Base-by-base conservation (phyloP, 305 asterid species). In the Fraxinus ornus region DNA sequence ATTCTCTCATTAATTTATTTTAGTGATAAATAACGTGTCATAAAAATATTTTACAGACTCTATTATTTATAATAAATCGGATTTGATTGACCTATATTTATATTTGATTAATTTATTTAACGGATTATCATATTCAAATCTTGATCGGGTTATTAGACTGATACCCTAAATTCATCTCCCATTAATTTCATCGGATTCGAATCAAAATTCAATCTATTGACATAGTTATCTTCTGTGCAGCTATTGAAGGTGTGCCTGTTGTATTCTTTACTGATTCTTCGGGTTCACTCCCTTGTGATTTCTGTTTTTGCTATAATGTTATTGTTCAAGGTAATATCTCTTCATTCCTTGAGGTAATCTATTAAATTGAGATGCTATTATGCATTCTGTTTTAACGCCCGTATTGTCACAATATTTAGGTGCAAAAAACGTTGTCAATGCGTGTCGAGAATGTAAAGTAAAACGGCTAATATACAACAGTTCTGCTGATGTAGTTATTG, bases 361-460 rank as follows among this genome's bases (percentile, higher is more conserved):
- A 52, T 70, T 85, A 78, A 74, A 49, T 60, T 21, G 28, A 71
- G 68, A 47, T 78, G 57, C 75, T 72, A 44, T 72, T 36, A 21
- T 52, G 72, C 76, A 32, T 76, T 79, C 36, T 78, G 79, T 68
- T 64, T 33, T 79, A 12, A 85, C 82, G n/a, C 79, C 70, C 85
- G 35, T 83, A 57, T 85, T 84, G n/a, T 39, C 77, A 76, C 81
- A 80, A 52, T 76, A 49, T 52, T 76, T 55, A 94, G 98, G 98
- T 86, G 91, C 92, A 21, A 94, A 89, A 90, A 92, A 94, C 85
- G 91, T 92, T 49, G 87, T 93, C 39, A 86, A 84, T 87, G 98
- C 91, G 79, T 94, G 98, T 84, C 94, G 87, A 84, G 95, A 93
- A 77, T 91, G 96, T 83, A 91, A 88, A 78, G 96, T 94, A 80